A percentile compares a stretch with the other conserved stretches of the same genome.
phyloP scores from a whole-genome alignment of 1,284 basidiomycete species.

The Rhodotorula sp. region DNA sequence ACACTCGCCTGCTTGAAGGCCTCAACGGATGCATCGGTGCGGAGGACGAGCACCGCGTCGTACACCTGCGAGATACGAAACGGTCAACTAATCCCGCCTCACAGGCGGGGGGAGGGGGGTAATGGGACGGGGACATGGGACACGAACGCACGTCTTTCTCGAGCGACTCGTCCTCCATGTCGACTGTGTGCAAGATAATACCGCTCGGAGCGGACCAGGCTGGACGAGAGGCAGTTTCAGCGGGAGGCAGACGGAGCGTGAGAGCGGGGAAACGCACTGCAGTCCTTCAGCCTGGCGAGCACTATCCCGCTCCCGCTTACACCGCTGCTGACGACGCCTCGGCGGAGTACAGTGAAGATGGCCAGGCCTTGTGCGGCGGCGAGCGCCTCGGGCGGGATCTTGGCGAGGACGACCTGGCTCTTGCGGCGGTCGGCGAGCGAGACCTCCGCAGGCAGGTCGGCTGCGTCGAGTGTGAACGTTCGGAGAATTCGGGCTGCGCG shows the following conservation, averaged over 20 bases:
- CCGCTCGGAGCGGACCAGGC: slow-evolving; percentile 49
- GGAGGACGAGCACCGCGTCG: slow-evolving; percentile 51
- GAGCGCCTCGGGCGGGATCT: slow-evolving; percentile 45
- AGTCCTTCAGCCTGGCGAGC: slow-evolving; percentile 47
- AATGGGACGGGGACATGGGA: neutral
- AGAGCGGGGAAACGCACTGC: slow-evolving; percentile 21
- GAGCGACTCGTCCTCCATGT: slow-evolving; percentile 34
- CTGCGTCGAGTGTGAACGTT: slow-evolving; percentile 33
- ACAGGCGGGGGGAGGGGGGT: no score
- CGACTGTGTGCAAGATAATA: slow-evolving; percentile 49
- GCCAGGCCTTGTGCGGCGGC: slow-evolving; percentile 40
- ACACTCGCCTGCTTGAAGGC: slow-evolving; percentile 29
- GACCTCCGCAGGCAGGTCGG: slow-evolving; percentile 25
- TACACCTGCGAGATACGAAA: slow-evolving; percentile 42
- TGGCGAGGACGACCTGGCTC: slow-evolving; percentile 49
- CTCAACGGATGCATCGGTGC: slow-evolving; percentile 45
- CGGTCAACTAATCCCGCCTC: neutral
- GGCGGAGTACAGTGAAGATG: slow-evolving; percentile 50
- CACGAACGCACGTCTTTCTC: slow-evolving; percentile 46
- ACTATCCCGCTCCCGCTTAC: slow-evolving; percentile 49
- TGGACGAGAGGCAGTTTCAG: slow-evolving; percentile 19
- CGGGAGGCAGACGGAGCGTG: slow-evolving; percentile 21
- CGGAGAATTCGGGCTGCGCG: slow-evolving; percentile 38
- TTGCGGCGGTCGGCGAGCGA: slow-evolving; percentile 38
- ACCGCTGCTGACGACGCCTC: slow-evolving; percentile 43